Base-by-base conservation (phyloP, 192 early-diverging fungal species). In the Borealophlyctis nickersoniae region DNA sequence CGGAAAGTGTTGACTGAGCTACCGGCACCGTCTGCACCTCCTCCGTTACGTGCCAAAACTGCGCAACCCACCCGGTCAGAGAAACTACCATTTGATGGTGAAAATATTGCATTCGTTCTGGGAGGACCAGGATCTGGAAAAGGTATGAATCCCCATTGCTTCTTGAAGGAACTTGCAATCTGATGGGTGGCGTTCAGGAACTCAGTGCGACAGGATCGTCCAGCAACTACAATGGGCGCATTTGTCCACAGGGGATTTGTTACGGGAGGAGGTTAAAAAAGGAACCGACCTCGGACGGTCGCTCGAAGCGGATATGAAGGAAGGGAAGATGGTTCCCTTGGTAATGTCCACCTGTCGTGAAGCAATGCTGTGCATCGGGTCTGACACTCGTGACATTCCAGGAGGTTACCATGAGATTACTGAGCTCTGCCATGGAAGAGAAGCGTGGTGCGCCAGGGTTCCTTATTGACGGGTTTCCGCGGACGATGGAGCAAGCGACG, bases 381-480 rank as follows among this genome's bases (percentile, higher is more conserved):
- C 31, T 65, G 4, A 26, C 3, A 28, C 22, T 16, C 39, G 39
- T 45, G 39, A 45, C 7, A 45, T 58, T 51, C 50, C 31, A 64
- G 65, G 45, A 58, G 33, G 67, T 82, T n/a, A 64, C 67, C 0
- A 35, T 73, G 26, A 36, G 60, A 0, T 57, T 83, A n/a, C 36
- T 73, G 14, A 52, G 52, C 4, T 51, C 54, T 4, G 71, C 70
- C 11, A 74, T 67, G 62, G 49, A 72, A n/a, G 56, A 32, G 1
- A 16, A 33, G 2, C 60, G 55, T 19, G 72, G 54, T 2, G 30
- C 52, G 19, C 45, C 52, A 4, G 86, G 81, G 9, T 80, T 75
- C 56, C 68, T 88, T 45, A 73, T 88, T 30, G 87, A 88, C 61
- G 87, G 87, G 34, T 88, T 84, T 67, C 87, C 87, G 19, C 62